A percentile compares a stretch with the other conserved stretches of the same genome.
These are phyloP conservation scores for Chytriomyces sp. DNA, from an alignment of 192 early-diverging fungal species.

Conservation along the genomic window DNA sequence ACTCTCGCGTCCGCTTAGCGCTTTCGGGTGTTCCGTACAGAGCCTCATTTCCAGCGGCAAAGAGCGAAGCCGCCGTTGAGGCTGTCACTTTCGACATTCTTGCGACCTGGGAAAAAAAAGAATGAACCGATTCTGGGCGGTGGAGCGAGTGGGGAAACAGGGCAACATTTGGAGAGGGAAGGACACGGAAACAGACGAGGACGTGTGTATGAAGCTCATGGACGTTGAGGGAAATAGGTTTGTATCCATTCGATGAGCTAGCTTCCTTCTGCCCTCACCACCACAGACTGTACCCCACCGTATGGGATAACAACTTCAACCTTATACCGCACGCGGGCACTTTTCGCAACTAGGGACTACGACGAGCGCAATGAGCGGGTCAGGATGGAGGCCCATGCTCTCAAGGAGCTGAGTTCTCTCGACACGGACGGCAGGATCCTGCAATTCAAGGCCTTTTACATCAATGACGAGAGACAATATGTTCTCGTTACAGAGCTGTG, in stretches of 20 bases:
- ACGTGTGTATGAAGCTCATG: background rate
- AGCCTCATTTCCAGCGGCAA: background rate
- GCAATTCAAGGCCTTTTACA: conserved; percentile 1
- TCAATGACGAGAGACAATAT: conserved; percentile 10
- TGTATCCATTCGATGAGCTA: background rate
- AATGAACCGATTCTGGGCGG: background rate
- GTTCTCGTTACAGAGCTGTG: conserved; percentile 25
- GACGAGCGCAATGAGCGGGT: background rate
- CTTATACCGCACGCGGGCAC: too few species aligned
- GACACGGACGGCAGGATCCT: conserved; percentile 9
- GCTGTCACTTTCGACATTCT: background rate
- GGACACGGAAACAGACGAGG: conserved; percentile 10
- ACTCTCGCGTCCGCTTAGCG: background rate
- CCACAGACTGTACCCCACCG: background rate
- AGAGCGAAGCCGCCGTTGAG: background rate
- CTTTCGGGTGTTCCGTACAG: background rate
- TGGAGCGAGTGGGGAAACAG: background rate
- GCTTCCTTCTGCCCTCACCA: background rate
- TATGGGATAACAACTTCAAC: too few species aligned
- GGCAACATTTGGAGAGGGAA: conserved; percentile 1
- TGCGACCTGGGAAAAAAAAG: background rate
- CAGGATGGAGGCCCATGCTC: conserved; percentile 12
- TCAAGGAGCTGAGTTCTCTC: background rate
- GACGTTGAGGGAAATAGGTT: too few species aligned
- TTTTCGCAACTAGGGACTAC: too few species aligned